These are phyloP conservation scores for Ophiocordyceps polyrhachis-furcata DNA, from an alignment of 2,329 filamentous ascomycete genomes.

Conservation along the genomic window DNA sequence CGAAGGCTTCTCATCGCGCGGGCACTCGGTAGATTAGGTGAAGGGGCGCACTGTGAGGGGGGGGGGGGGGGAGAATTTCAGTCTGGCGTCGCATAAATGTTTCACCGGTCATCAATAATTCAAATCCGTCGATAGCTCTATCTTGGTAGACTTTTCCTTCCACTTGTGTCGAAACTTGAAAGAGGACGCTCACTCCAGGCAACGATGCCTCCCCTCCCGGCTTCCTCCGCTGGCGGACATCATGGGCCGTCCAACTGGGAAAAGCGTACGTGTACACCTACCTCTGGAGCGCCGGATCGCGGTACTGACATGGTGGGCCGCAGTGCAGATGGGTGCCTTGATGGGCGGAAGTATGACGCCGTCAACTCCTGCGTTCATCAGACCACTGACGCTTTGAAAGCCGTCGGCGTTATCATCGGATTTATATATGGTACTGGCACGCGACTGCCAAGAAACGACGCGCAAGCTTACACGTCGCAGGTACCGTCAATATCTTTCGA, in stretches of 20 bases:
- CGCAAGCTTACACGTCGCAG: slow-evolving; percentile 25
- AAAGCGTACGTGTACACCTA: slow-evolving; percentile 28
- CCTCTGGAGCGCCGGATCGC: not conserved
- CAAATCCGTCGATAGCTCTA: not conserved
- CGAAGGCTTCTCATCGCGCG: slow-evolving; percentile 10
- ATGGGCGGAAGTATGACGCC: slow-evolving; percentile 85
- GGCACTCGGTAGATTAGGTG: not conserved
- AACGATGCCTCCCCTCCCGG: slow-evolving; percentile 23
- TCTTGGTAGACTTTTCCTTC: not conserved
- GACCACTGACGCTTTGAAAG: slow-evolving; percentile 29
- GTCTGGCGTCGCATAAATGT: slow-evolving; percentile 8
- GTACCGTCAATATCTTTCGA: slow-evolving; percentile 84
- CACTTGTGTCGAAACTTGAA: not conserved
- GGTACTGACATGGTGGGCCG: slow-evolving; percentile 2
- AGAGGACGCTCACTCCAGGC: not conserved
- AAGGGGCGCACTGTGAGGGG: slow-evolving; percentile 9
- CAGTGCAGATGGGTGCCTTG: slow-evolving; percentile 82
- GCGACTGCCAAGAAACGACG: not conserved
- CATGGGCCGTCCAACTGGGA: slow-evolving; percentile 33
- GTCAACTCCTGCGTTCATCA: not conserved
- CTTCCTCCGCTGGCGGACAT: slow-evolving; percentile 18
- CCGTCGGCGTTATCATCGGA: slow-evolving; percentile 88
- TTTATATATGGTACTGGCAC: slow-evolving; percentile 72
- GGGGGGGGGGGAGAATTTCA: not conserved
- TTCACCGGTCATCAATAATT: slow-evolving; percentile 2